Evolutionary conservation across 306 rosid genomes (phyloP).

Genomic region (Argentina anserina): DNA sequence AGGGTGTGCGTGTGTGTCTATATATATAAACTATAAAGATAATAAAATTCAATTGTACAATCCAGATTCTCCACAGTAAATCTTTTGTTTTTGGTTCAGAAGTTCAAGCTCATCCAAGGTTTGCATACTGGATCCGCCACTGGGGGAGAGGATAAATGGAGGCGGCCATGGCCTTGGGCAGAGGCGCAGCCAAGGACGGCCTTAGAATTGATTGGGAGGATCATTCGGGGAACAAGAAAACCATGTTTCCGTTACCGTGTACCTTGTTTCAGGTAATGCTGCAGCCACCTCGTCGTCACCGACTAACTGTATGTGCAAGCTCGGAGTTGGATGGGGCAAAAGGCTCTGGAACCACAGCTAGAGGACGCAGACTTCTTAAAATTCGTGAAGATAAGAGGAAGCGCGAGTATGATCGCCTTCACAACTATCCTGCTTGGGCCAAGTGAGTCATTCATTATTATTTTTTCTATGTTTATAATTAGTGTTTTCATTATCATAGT

Average conservation of each 20-base stretch:
- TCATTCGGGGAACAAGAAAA: conserved; percentile 5
- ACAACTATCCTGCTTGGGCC: conserved; percentile 89
- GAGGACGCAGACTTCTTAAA: conserved; percentile 75
- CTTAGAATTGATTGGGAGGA: background rate
- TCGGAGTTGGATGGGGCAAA: conserved; percentile 18
- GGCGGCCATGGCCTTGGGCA: background rate
- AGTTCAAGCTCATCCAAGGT: background rate
- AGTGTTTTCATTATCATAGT: background rate
- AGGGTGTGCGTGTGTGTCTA: no score
- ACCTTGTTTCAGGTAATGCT: background rate
- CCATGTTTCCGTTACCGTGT: background rate
- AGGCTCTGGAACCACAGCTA: conserved; percentile 80
- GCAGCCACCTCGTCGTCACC: background rate
- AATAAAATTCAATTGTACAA: no score
- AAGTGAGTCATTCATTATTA: conserved; percentile 36
- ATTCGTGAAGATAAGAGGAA: conserved; percentile 75
- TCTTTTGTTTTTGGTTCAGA: no score
- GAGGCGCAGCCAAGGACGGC: background rate
- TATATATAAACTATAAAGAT: no score
- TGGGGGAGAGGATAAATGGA: background rate
- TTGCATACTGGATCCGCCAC: background rate
- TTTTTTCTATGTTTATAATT: background rate
- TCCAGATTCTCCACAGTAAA: background rate
- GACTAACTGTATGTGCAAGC: background rate
- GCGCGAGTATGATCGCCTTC: conserved; percentile 60